A percentile compares a stretch with the other conserved stretches of the same genome.
phyloP scores from a whole-genome alignment of 805 yeast genomes.

The Saccharomyces paradoxus region DNA sequence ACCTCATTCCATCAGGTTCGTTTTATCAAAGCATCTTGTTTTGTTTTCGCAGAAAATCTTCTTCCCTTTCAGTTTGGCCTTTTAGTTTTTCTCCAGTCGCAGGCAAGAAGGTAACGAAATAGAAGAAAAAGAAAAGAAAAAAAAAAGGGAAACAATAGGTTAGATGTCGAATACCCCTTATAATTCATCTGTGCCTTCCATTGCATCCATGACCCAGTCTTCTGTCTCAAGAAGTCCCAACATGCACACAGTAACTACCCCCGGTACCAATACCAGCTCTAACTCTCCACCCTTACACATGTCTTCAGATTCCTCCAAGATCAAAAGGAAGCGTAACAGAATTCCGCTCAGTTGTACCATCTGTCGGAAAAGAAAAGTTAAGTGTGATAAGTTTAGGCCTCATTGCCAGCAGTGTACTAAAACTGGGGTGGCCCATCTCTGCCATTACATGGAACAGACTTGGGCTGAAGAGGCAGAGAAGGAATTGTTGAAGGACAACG shows the following conservation, averaged over 20 bases:
- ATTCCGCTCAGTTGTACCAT: constrained; percentile 41
- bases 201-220: not conserved
- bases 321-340: constrained; percentile 38
- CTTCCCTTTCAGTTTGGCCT: not conserved
- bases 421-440: constrained; percentile 50
- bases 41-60: not conserved
- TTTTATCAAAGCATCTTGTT: not conserved
- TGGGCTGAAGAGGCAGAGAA: constrained; percentile 48
- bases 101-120: not conserved
- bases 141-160: not conserved
- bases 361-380: constrained; percentile 44
- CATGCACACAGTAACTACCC: not conserved
- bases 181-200: not conserved
- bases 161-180: not conserved
- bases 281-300: not conserved
- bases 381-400: constrained; percentile 45
- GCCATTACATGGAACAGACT: constrained; percentile 50
- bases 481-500: constrained; percentile 39
- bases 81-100: not conserved
- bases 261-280: not conserved
- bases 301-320: constrained; percentile 7
- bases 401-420: constrained; percentile 49
- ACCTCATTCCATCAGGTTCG: not conserved
- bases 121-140: not conserved
- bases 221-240: not conserved